Evolutionary conservation across 2,329 filamentous ascomycete species (phyloP).

Genomic region (Pyrenophora teres): DNA sequence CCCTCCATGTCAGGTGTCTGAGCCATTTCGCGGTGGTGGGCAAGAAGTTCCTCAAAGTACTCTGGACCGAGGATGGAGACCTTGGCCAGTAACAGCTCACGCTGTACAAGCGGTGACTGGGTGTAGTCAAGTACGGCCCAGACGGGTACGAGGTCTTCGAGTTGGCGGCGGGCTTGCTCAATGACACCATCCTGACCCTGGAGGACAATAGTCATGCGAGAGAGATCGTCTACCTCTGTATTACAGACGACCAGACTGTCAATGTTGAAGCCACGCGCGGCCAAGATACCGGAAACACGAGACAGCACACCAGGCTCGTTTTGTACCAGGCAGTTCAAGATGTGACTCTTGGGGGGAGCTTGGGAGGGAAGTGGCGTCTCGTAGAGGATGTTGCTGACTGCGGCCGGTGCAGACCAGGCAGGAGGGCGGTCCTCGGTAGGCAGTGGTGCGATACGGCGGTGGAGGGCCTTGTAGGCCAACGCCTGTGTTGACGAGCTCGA

Average conservation of each 20-base stretch:
- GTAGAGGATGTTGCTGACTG: constrained; percentile 98
- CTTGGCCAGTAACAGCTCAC: constrained; percentile 93
- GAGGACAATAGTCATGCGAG: constrained; percentile 97
- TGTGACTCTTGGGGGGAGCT: constrained; percentile 87
- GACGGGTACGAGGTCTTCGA: constrained; percentile 95
- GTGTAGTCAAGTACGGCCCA: constrained; percentile 99
- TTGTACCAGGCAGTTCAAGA: constrained; percentile 97
- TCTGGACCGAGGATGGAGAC: constrained; percentile 95
- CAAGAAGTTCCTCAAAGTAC: constrained; percentile 95
- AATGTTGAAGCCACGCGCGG: constrained; percentile 97
- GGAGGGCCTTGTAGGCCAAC: constrained; percentile 95
- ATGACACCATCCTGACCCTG: constrained; percentile 96
- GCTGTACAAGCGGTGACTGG: constrained; percentile 86
- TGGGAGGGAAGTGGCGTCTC: constrained; percentile 87
- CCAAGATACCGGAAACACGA: constrained; percentile 92
- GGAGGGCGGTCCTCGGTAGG: constrained; percentile 75
- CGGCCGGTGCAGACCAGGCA: constrained; percentile 86
- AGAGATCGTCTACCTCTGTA: constrained; percentile 95
- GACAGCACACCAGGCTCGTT: constrained; percentile 98
- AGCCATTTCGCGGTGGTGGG: constrained; percentile 92
- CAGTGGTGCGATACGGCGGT: constrained; percentile 85
- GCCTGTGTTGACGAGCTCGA: constrained; percentile 80
- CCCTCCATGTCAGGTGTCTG: constrained; percentile 48
- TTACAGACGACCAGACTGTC: constrained; percentile 97
- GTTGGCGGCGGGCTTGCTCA: constrained; percentile 91